Evolutionary conservation across 257 asterid species (phyloP), one percentile per base, ranked within the genome.

Genomic region (Anisodus tanguticus): DNA sequence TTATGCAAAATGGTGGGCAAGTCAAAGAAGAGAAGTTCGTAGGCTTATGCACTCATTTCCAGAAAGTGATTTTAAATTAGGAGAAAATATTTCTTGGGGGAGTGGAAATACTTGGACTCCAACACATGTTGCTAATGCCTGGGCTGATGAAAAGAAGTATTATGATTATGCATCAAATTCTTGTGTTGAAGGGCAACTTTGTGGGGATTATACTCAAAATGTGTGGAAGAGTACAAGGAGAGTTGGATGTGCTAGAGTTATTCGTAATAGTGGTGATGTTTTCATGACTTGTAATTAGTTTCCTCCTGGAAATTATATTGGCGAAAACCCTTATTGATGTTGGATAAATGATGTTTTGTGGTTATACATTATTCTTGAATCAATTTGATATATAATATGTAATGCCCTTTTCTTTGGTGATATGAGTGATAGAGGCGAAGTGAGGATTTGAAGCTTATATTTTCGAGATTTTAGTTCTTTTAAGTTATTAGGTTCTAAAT

Each of bases 191-290:
- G 98, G 98, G 26, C 77, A 90, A 87, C 10, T 86, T 62, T 95
- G 97, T 72, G 98, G 98, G 3, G 97, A 93, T 70, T 95, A 95
- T 83, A 91, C 95, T 41, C 97, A 95, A 92, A 86, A 93, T 66
- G 97, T 95, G 87, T 93, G 98, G 98, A 89, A 26, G 49, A 85
- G 10, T 10, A 92, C 95, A 3, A 64, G 51, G 79, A 85, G 81
- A 67, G 58, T 93, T 12, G 97, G 97, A 69, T 94, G 97, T 84
- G 95, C 95, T 8, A 54, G 93, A 7, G 93, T 89, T 71, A 83
- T 92, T 12, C 93, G 98, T 80, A 89, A 91, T 11, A 80, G 63
- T 71, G 96, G 97, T 2, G 97, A 92, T 87, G 90, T 89, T 43
- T 94, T 92, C 85, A 91, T 94, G 86, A 93, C 95, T 31, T 94